phyloP scores from a whole-genome alignment of 305 asterid genomes.

The Plantago rigida region DNA sequence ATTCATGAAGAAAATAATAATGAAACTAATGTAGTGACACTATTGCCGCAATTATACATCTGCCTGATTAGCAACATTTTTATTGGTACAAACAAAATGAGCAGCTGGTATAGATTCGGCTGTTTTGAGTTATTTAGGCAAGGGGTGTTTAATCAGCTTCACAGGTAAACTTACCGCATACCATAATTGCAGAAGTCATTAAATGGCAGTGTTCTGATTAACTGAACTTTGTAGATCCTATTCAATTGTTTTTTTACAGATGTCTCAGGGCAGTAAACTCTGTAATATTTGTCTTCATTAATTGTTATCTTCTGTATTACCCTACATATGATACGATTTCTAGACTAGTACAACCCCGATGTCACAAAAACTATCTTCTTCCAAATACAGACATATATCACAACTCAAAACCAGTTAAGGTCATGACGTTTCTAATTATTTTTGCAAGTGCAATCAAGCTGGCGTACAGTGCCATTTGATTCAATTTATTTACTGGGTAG shows the following conservation, averaged over 20 bases:
- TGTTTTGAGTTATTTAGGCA: too few relatives aligned
- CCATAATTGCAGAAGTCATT: too few relatives aligned
- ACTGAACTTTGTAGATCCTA: too few relatives aligned
- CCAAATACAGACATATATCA: slow-evolving; percentile 1
- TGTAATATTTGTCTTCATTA: not conserved
- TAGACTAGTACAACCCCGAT: not conserved
- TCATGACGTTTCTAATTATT: slow-evolving; percentile 1
- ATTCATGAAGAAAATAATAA: slow-evolving; percentile 10
- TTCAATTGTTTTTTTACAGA: too few relatives aligned
- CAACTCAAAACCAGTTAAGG: slow-evolving; percentile 5
- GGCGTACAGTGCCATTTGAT: slow-evolving; percentile 15
- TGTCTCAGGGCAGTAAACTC: too few relatives aligned
- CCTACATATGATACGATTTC: slow-evolving; percentile 1
- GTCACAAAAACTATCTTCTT: not conserved
- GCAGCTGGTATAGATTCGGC: too few relatives aligned
- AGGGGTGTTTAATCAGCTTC: too few relatives aligned
- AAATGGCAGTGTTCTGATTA: too few relatives aligned
- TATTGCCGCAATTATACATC: too few relatives aligned
- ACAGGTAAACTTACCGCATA: too few relatives aligned
- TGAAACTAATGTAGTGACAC: not conserved
- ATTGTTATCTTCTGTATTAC: not conserved
- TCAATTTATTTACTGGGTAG: slow-evolving; percentile 16
- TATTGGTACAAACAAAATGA: too few relatives aligned
- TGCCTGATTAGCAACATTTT: too few relatives aligned
- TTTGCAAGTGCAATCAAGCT: slow-evolving; percentile 14